Evolutionary conservation across 2,329 filamentous ascomycete species (phyloP).

Genomic region (Fusarium sp.): DNA sequence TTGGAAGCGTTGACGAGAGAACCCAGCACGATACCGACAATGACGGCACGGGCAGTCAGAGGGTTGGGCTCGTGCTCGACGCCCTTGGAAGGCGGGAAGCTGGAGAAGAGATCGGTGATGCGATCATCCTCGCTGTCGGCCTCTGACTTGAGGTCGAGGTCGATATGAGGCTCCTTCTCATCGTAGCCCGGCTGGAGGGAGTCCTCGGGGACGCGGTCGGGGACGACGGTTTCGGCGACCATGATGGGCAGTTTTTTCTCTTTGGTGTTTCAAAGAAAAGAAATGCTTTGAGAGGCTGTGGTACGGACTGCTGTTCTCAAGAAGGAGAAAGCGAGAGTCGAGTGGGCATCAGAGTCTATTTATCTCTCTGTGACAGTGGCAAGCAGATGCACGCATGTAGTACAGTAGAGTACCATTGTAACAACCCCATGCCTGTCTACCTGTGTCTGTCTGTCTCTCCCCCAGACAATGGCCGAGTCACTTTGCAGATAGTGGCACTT

Average conservation of each 20-base stretch:
- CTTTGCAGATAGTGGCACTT: slow-evolving; percentile 18
- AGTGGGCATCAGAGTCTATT: slow-evolving; percentile 17
- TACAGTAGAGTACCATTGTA: neutral
- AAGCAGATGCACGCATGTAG: neutral
- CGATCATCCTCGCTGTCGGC: slow-evolving; percentile 47
- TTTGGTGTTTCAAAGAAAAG: neutral
- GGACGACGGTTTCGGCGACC: slow-evolving; percentile 39
- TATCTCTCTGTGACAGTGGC: slow-evolving; percentile 23
- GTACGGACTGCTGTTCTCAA: slow-evolving; percentile 9
- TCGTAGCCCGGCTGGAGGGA: slow-evolving; percentile 38
- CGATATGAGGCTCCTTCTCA: slow-evolving; percentile 46
- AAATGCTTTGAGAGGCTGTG: slow-evolving; percentile 17
- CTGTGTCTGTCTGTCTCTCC: neutral
- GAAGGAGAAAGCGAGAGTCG: neutral
- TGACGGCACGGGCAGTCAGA: slow-evolving; percentile 67
- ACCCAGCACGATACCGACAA: slow-evolving; percentile 68
- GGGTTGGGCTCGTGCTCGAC: slow-evolving; percentile 62
- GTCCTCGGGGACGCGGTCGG: slow-evolving; percentile 33
- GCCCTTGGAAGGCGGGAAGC: slow-evolving; percentile 58
- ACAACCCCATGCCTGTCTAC: neutral
- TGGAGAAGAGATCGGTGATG: slow-evolving; percentile 56
- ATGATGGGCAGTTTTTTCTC: slow-evolving; percentile 21
- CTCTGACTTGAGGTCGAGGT: slow-evolving; percentile 49
- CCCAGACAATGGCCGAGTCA: too few species aligned
- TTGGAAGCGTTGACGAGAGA: slow-evolving; percentile 73